phyloP scores from a whole-genome alignment of 352 stramenopile species.

The Phytophthora sojae region DNA sequence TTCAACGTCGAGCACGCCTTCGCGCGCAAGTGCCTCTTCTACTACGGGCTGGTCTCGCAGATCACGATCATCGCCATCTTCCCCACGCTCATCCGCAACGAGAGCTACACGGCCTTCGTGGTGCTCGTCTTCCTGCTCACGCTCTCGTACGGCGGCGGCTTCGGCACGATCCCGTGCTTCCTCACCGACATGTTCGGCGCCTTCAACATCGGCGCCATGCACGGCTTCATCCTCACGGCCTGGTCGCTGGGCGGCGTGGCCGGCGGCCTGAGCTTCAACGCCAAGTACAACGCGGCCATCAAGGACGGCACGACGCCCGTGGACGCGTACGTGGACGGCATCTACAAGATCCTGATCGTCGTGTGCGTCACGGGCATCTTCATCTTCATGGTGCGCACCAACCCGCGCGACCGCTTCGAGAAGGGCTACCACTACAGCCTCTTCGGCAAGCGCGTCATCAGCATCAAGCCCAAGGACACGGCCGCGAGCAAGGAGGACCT shows the following conservation, averaged over 20 bases:
- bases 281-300: constrained; percentile 51
- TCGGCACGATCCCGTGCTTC: constrained; percentile 80
- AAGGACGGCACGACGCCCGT: constrained; percentile 39
- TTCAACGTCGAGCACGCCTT: constrained; percentile 61
- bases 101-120: constrained; percentile 66
- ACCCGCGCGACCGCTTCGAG: constrained; percentile 72
- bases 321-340: constrained; percentile 75
- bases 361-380: constrained; percentile 66
- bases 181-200: constrained; percentile 88
- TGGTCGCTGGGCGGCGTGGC: constrained; percentile 79
- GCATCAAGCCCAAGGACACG: constrained; percentile 61
- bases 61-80: constrained; percentile 71
- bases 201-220: constrained; percentile 85
- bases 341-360: constrained; percentile 79
- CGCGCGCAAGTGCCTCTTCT: constrained; percentile 66
- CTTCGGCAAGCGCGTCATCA: constrained; percentile 68
- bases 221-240: constrained; percentile 80
- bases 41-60: constrained; percentile 69
- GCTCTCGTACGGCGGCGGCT: constrained; percentile 73
- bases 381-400: constrained; percentile 79
- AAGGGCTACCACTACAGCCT: constrained; percentile 76
- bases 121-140: constrained; percentile 74
- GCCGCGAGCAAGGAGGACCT: constrained; percentile 33
- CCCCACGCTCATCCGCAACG: constrained; percentile 62
- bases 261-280: constrained; percentile 78